Conservation (phyloP, 495 filamentous ascomycete species). For the Talaromyces thailandensis region DNA sequence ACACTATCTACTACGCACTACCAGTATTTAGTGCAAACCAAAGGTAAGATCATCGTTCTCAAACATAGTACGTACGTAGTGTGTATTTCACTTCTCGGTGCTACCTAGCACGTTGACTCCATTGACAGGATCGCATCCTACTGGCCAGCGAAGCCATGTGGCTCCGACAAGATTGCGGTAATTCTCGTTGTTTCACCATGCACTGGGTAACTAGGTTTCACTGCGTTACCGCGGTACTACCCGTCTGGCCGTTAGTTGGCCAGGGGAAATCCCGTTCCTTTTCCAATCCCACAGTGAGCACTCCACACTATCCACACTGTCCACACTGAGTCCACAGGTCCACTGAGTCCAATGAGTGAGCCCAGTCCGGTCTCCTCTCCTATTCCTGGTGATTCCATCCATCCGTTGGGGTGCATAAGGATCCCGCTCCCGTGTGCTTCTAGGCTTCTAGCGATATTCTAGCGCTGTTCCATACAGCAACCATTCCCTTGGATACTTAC, state of each 20-base stretch:
- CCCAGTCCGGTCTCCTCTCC: background rate
- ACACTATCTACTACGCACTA: background rate
- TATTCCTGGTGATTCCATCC: background rate
- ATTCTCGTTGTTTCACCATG: background rate
- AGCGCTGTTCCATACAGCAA: background rate
- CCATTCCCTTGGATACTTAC: background rate
- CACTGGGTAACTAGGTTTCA: background rate
- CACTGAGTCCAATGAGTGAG: background rate
- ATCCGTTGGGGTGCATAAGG: background rate
- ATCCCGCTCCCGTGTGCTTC: background rate
- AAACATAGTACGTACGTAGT: background rate
- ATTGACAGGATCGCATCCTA: background rate
- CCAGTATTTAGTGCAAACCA: background rate
- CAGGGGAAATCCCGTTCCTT: background rate
- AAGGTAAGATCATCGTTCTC: background rate
- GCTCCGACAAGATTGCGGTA: background rate
- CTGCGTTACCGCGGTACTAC: background rate
- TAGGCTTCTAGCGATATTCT: slow-evolving; percentile 2
- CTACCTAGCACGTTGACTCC: background rate
- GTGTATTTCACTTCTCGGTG: too few species aligned
- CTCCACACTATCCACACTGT: too few species aligned
- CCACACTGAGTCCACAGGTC: background rate
- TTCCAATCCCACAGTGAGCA: background rate
- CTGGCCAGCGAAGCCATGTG: background rate
- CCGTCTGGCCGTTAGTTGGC: background rate